Evolutionary conservation across 768 basidiomycete genomes (phyloP).

Genomic region (Boletellus sp.): DNA sequence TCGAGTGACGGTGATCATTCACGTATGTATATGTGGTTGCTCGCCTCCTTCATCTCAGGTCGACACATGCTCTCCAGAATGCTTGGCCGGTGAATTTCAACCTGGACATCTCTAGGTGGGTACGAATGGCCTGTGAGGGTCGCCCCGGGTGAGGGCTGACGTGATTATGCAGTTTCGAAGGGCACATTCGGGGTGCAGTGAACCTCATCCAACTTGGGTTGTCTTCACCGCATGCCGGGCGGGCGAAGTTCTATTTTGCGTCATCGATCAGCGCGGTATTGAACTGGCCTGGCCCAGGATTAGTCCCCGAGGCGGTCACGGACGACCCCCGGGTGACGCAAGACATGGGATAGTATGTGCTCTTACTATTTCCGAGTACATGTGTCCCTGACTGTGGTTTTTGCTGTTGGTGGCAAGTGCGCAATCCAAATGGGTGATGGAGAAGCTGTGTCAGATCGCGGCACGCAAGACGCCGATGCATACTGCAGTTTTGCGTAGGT

Average conservation of each 20-base stretch:
- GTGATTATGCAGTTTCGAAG: conserved; percentile 33
- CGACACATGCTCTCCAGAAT: too few relatives aligned
- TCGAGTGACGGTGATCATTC: conserved; percentile 43
- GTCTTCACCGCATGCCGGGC: conserved; percentile 29
- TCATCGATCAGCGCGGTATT: conserved; percentile 42
- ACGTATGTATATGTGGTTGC: conserved; percentile 26
- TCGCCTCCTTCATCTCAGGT: not conserved
- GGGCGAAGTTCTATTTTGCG: conserved; percentile 47
- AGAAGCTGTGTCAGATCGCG: conserved; percentile 48
- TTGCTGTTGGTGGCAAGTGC: conserved; percentile 19
- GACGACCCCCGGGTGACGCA: conserved; percentile 26
- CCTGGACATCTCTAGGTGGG: conserved; percentile 31
- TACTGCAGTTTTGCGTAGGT: conserved; percentile 21
- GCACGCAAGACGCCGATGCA: conserved; percentile 24
- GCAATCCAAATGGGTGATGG: conserved; percentile 50
- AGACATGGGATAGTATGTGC: conserved; percentile 33
- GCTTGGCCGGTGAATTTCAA: conserved; percentile 60
- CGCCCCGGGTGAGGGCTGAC: not conserved
- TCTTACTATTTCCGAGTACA: not conserved
- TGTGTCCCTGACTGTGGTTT: too few relatives aligned
- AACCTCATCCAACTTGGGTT: conserved; percentile 50
- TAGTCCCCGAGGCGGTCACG: conserved; percentile 23
- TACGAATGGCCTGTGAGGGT: not conserved
- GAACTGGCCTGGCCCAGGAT: conserved; percentile 17
- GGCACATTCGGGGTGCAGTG: conserved; percentile 46